Percentiles rank a stretch among this genome's conserved stretches.
Evolutionary conservation across 352 stramenopile genomes (phyloP).

Genomic region (Stramenopiles sp.): DNA sequence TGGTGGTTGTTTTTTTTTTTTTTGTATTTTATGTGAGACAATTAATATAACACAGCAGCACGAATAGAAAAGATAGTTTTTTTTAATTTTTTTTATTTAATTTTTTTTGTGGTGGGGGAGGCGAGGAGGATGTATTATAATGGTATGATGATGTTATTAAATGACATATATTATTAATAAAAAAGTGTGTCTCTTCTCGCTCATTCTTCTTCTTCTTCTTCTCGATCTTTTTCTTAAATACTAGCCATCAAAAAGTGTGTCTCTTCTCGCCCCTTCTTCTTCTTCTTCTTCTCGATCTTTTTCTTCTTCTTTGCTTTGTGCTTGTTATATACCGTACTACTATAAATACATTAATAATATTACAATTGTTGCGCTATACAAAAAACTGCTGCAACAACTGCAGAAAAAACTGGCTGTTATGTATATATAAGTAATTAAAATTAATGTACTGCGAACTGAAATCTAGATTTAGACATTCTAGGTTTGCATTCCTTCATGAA

Average conservation of each 20-base stretch:
- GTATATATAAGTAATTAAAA: neutral
- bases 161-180: no score
- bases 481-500: neutral
- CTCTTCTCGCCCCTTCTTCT: slow-evolving; percentile 43
- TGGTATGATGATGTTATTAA: no score
- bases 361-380: no score
- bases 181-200: neutral
- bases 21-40: no score
- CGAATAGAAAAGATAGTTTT: no score
- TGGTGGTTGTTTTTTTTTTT: no score
- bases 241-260: slow-evolving; percentile 49
- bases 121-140: no score
- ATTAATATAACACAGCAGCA: no score
- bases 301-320: slow-evolving; percentile 17
- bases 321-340: neutral
- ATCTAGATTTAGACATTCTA: neutral
- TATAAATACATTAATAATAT: no score
- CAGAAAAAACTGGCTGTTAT: neutral
- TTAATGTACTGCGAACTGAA: neutral
- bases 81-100: no score
- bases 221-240: slow-evolving; percentile 18
- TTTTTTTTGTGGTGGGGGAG: no score
- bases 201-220: slow-evolving; percentile 12
- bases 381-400: neutral
- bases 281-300: slow-evolving; percentile 52